phyloP scores from a whole-genome alignment of 140 eudicot genomes.

The Stevia rebaudiana region DNA sequence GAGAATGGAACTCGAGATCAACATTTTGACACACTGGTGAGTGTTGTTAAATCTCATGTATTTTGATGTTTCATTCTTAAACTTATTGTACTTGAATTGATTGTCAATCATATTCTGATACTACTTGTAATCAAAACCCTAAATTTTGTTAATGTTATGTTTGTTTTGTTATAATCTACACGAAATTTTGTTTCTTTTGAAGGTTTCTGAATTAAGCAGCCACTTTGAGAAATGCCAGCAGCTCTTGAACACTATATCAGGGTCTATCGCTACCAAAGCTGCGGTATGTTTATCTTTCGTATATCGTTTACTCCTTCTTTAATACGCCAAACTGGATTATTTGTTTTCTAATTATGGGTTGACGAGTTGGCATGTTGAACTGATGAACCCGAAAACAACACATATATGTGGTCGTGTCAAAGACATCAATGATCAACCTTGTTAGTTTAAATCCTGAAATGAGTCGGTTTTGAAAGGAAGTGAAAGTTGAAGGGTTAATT shows the following conservation, averaged over 20 bases:
- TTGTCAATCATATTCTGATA: background rate
- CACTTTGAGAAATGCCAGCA: constrained; percentile 96
- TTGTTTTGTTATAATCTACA: background rate
- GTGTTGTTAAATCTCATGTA: background rate
- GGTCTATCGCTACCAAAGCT: constrained; percentile 65
- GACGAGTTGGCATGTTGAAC: background rate
- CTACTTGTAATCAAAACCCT: background rate
- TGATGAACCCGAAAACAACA: background rate
- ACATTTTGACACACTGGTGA: constrained; percentile 82
- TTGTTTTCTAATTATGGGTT: background rate
- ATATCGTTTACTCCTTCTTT: background rate
- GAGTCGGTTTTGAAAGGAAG: no score
- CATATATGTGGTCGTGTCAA: no score
- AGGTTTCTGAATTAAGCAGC: constrained; percentile 73
- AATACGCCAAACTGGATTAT: background rate
- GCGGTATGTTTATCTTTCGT: constrained; percentile 40
- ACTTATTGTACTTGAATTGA: background rate
- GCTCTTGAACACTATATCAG: constrained; percentile 77
- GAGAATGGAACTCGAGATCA: constrained; percentile 95
- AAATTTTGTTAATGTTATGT: background rate
- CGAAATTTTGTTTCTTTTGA: constrained; percentile 14
- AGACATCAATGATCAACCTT: background rate
- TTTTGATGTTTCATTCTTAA: background rate
- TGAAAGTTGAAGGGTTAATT: background rate
- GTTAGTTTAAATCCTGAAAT: no score